Percentiles rank a stretch among this genome's conserved stretches.
Evolutionary conservation across 2,329 filamentous ascomycete species (phyloP).

Genomic region (Apiospora pterosperma): DNA sequence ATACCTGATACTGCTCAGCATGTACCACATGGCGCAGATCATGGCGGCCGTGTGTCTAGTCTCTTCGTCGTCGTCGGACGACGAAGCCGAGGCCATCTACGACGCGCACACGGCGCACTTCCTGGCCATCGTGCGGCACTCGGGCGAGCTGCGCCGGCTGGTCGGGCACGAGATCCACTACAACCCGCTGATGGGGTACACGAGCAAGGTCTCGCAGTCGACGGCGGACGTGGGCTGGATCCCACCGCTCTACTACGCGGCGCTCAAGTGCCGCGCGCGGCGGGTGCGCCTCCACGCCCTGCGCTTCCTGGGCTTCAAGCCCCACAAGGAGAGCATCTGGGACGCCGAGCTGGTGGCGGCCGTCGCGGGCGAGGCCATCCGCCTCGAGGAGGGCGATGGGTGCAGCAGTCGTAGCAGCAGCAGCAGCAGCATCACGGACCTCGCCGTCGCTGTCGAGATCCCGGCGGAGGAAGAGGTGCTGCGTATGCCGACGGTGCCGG

Average conservation of each 20-base stretch:
- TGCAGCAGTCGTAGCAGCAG: no score
- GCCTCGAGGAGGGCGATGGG: not conserved
- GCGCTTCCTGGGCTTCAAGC: slow-evolving; percentile 11
- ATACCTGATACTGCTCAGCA: slow-evolving; percentile 30
- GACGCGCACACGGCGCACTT: slow-evolving; percentile 33
- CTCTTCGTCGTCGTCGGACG: not conserved
- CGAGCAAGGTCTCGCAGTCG: slow-evolving; percentile 27
- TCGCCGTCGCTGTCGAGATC: not conserved
- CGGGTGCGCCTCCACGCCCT: slow-evolving; percentile 32
- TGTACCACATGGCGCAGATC: slow-evolving; percentile 40
- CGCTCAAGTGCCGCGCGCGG: slow-evolving; percentile 43
- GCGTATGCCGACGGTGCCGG: not conserved
- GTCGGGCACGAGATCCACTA: not conserved
- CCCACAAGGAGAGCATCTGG: slow-evolving; percentile 16
- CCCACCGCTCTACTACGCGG: slow-evolving; percentile 41
- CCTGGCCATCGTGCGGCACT: slow-evolving; percentile 25
- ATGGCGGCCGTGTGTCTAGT: slow-evolving; percentile 34
- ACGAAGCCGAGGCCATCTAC: slow-evolving; percentile 30
- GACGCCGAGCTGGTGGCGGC: not conserved
- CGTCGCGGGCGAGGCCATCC: not conserved
- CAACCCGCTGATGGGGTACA: slow-evolving; percentile 5
- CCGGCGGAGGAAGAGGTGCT: not conserved
- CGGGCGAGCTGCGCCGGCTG: slow-evolving; percentile 5
- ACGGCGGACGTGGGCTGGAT: slow-evolving; percentile 42
- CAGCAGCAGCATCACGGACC: not conserved